phyloP scores from a whole-genome alignment of 257 asterid genomes.

The Nicotiana noctiflora region DNA sequence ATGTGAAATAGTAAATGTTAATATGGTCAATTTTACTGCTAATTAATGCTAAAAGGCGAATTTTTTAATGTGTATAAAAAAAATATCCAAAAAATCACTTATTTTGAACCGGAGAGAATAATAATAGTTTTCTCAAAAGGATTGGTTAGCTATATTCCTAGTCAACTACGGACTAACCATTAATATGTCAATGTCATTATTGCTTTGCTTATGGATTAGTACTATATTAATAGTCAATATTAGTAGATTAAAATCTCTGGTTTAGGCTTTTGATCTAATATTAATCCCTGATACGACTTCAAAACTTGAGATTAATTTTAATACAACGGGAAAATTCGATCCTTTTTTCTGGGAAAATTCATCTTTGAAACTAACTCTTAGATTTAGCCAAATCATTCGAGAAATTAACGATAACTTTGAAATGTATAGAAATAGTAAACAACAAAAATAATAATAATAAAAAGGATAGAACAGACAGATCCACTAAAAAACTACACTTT shows the following conservation, averaged over 20 bases:
- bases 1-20: too few species aligned
- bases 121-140: not conserved
- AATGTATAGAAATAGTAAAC: not conserved
- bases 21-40: too few species aligned
- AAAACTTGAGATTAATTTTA: too few species aligned
- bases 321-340: too few species aligned
- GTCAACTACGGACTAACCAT: slow-evolving; percentile 4
- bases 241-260: not conserved
- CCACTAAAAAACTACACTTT: not conserved
- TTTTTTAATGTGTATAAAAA: too few species aligned
- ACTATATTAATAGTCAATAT: not conserved
- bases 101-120: too few species aligned
- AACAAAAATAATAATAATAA: not conserved
- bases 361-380: too few species aligned
- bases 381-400: not conserved
- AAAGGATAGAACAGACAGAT: not conserved
- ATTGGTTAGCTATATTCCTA: not conserved
- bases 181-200: not conserved
- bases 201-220: not conserved
- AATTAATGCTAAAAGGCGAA: too few species aligned
- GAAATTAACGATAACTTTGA: not conserved
- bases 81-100: too few species aligned
- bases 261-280: not conserved
- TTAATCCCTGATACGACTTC: too few species aligned
- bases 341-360: not conserved